These are phyloP conservation scores for Epichloe elymi DNA, from an alignment of 2,329 filamentous ascomycete species.

Conservation along the genomic window DNA sequence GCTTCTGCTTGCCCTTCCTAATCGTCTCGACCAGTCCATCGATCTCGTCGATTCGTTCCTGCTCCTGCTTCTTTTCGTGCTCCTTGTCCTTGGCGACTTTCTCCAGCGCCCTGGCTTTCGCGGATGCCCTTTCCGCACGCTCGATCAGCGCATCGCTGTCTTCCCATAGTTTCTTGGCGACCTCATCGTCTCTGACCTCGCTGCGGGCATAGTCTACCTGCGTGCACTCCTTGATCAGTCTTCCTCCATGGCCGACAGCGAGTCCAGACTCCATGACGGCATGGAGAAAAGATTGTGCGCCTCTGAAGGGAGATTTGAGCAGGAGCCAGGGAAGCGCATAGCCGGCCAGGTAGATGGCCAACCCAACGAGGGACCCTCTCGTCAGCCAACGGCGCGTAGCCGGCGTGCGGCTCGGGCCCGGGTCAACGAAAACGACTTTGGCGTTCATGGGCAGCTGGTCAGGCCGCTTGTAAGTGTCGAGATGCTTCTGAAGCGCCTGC, in stretches of 20 bases:
- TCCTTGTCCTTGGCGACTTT: constrained; percentile 25
- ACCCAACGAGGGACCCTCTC: constrained; percentile 67
- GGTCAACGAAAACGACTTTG: constrained; percentile 76
- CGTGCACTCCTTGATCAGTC: constrained; percentile 78
- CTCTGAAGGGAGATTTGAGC: constrained; percentile 71
- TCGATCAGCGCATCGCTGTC: constrained; percentile 77
- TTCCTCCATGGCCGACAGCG: constrained; percentile 51
- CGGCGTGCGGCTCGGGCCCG: constrained; percentile 71
- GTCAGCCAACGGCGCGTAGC: constrained; percentile 81
- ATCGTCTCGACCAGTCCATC: constrained; percentile 29
- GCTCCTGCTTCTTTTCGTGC: constrained; percentile 21
- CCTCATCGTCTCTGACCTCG: constrained; percentile 65
- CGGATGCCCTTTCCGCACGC: constrained; percentile 65
- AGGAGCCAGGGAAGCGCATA: constrained; percentile 80
- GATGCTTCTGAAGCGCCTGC: constrained; percentile 80
- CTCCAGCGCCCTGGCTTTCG: constrained; percentile 33
- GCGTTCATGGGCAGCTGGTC: constrained; percentile 74
- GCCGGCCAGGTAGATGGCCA: constrained; percentile 60
- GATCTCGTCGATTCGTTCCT: constrained; percentile 19
- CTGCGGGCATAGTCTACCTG: constrained; percentile 56
- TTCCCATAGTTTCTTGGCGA: constrained; percentile 81
- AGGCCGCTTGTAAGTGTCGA: constrained; percentile 70
- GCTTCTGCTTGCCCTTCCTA: constrained; percentile 27
- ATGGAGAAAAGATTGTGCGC: constrained; percentile 74
- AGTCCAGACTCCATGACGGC: constrained; percentile 73